A percentile compares a stretch with the other conserved stretches of the same genome.
Conservation (phyloP, 108 stramenopile genomes). For the Aureococcus anophagefferens region DNA sequence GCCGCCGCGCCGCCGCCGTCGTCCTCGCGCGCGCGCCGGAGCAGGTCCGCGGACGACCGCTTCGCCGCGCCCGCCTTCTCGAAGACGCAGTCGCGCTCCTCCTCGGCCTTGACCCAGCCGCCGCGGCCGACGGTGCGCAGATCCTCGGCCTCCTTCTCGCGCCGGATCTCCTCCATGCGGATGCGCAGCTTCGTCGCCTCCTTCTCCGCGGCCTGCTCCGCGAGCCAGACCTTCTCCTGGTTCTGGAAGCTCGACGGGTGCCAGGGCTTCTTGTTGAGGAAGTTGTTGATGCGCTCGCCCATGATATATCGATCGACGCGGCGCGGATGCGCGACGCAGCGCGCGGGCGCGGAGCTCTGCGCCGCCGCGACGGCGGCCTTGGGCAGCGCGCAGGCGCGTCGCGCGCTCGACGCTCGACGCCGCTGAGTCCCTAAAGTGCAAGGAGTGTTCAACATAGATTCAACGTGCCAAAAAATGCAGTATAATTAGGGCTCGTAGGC, state of each 20-base stretch:
- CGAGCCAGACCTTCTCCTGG: slow-evolving; percentile 35
- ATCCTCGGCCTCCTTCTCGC: not conserved
- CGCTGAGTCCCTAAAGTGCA: no score
- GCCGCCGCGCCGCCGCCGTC: not conserved
- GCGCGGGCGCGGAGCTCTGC: no score
- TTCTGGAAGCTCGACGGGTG: slow-evolving; percentile 31
- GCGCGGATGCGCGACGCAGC: no score
- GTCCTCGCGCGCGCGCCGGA: not conserved
- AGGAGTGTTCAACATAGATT: no score
- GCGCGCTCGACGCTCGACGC: no score
- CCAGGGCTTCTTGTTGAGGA: slow-evolving; percentile 41
- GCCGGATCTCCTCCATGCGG: not conserved
- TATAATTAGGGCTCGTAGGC: no score
- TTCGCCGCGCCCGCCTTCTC: no score
- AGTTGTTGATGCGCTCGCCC: slow-evolving; percentile 5
- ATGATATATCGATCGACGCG: no score
- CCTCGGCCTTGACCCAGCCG: not conserved
- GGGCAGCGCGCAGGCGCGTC: no score
- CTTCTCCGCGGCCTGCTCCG: slow-evolving; percentile 34
- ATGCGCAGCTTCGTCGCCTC: slow-evolving; percentile 24
- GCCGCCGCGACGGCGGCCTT: no score
- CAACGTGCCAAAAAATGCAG: no score
- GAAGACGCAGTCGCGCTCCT: no score
- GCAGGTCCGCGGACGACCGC: not conserved
- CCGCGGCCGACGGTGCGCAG: not conserved